Evolutionary conservation across 495 filamentous ascomycete species (phyloP).

Genomic region (Neurospora sp.): DNA sequence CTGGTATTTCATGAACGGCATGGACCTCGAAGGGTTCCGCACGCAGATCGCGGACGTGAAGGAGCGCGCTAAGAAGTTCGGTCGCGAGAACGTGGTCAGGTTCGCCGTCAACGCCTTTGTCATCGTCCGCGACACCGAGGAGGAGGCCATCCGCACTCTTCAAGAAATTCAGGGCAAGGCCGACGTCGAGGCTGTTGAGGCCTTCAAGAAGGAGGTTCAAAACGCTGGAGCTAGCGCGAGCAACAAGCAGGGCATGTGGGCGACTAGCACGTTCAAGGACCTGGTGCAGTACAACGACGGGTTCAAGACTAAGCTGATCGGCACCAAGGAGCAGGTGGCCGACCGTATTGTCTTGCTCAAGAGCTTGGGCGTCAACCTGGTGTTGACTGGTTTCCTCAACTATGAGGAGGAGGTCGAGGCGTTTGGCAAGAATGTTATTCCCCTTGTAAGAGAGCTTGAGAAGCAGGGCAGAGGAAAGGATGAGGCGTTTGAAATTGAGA

Average conservation of each 20-base stretch:
- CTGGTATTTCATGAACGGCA: constrained; percentile 45
- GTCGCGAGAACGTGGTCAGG: constrained; percentile 27
- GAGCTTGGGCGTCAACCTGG: constrained; percentile 32
- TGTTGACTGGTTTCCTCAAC: constrained; percentile 36
- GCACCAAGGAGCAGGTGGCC: constrained; percentile 38
- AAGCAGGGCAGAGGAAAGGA: constrained; percentile 35
- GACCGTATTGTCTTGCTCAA: constrained; percentile 39
- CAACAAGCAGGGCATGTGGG: constrained; percentile 40
- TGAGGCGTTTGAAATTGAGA: constrained; percentile 28
- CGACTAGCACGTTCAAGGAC: constrained; percentile 36
- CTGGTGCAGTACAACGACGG: constrained; percentile 43
- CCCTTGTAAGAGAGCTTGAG: constrained; percentile 34
- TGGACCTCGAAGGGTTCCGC: constrained; percentile 39
- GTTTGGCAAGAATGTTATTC: constrained; percentile 35
- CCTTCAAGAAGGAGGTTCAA: constrained; percentile 33
- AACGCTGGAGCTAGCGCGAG: constrained; percentile 32
- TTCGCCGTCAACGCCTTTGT: constrained; percentile 41
- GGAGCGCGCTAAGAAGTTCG: constrained; percentile 25
- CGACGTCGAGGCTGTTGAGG: constrained; percentile 34
- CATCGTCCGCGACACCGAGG: constrained; percentile 40
- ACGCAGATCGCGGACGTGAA: constrained; percentile 36
- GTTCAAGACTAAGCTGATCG: constrained; percentile 43
- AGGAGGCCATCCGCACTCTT: constrained; percentile 33
- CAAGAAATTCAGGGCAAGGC: constrained; percentile 42
- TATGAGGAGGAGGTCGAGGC: constrained; percentile 39